A percentile compares a stretch with the other conserved stretches of the same genome.
Conservation (phyloP, 768 basidiomycete genomes). For the Sarcodon sp. region DNA sequence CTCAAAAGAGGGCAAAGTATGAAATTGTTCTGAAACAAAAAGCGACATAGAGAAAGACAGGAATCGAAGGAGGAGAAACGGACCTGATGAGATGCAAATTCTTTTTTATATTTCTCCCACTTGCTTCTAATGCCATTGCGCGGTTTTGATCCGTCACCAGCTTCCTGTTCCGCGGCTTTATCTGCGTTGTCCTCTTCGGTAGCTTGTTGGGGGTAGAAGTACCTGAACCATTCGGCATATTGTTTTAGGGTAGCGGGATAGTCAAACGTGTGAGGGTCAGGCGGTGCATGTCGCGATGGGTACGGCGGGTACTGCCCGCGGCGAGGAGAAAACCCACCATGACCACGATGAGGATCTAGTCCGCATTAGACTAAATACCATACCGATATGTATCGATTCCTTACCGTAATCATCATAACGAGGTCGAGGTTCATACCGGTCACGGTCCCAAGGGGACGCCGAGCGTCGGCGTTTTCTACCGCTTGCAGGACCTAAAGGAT, state of each 20-base stretch:
- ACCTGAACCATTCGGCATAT: constrained; percentile 83
- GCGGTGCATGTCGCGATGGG: constrained; percentile 38
- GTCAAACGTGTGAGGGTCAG: constrained; percentile 72
- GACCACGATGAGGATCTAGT: constrained; percentile 32
- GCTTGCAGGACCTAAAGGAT: constrained; percentile 17
- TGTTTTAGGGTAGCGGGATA: constrained; percentile 75
- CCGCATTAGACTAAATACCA: constrained; percentile 51
- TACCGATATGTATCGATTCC: constrained; percentile 54
- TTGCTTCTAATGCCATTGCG: constrained; percentile 71
- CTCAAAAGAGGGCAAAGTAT: neutral
- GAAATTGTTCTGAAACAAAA: neutral
- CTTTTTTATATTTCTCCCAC: constrained; percentile 94
- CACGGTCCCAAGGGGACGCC: constrained; percentile 68
- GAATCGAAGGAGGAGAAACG: constrained; percentile 17
- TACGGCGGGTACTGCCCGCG: constrained; percentile 19
- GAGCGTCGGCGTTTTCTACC: constrained; percentile 75
- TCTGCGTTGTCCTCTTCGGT: constrained; percentile 74
- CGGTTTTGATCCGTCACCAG: constrained; percentile 71
- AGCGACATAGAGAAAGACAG: constrained; percentile 1
- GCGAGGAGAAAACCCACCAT: constrained; percentile 22
- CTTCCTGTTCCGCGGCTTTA: constrained; percentile 75
- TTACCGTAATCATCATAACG: constrained; percentile 78
- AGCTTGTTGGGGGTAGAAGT: constrained; percentile 60
- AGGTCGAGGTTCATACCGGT: constrained; percentile 72
- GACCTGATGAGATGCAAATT: constrained; percentile 80